Base-by-base conservation (phyloP, 2,329 filamentous ascomycete genomes). In the Sordariomycetes sp. region DNA sequence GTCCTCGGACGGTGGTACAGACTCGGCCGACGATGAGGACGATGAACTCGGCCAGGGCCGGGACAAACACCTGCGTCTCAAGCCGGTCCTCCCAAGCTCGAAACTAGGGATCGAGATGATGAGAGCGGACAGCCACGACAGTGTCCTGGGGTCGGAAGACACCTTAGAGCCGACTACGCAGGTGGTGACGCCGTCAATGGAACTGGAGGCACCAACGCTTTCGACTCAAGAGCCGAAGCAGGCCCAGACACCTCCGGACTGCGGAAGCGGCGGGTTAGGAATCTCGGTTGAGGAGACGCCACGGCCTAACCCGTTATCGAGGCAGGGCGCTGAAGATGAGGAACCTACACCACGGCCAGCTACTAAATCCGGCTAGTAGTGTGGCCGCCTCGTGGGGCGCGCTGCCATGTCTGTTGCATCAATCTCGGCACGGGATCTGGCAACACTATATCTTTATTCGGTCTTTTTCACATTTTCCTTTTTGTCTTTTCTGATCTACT, bases 31-130 rank as follows among this genome's bases (percentile, higher is more conserved):
- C 64, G 92, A 96, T 63, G 92, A 96, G 70, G 92, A 96, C 62
- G 91, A 96, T 59, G 92, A 96, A 65, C 77, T 95, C 5, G 90
- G 89, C 8, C 76, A 65, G 1, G 64, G 63, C 1, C 63, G 66
- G 28, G 69, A 72, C 10, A 70, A 69, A 72, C 70, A 86, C 69
- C 68, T 74, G 48, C 75, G 80, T 42, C 74, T 72, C 59, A 83
- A 84, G 62, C 71, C 74, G 17, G 75, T 77, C 42, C 77, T 88
- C 25, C 86, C 87, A 13, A 88, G 86, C 57, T 96, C 90, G 0
- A 96, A 96, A 69, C 80, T 97, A 1, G 90, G 90, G 1, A 94
- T 90, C 54, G 92, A 97, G 69, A 96, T 97, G 92, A 92, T 96
- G 89, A 84, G 92, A 53, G 95, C 92, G 22, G 95, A 96, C 68